A percentile compares a stretch with the other conserved stretches of the same genome.
Evolutionary conservation across 1,284 basidiomycete genomes (phyloP).

Genomic region (Kwoniella shivajii): DNA sequence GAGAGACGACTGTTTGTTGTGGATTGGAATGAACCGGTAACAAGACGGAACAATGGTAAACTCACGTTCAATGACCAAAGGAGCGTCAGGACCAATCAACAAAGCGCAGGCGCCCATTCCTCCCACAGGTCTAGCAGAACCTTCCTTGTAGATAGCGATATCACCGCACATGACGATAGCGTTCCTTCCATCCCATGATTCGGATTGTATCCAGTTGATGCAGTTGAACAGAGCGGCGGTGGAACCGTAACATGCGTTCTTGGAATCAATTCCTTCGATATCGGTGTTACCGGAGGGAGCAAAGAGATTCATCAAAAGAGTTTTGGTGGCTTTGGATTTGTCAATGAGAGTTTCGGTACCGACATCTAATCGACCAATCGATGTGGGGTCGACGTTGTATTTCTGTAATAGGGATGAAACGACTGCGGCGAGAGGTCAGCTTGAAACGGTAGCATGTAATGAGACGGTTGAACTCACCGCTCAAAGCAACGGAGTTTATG

Average conservation of each 20-base stretch:
- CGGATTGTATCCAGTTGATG: conserved; percentile 94
- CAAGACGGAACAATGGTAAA: too few relatives aligned
- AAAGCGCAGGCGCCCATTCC: conserved; percentile 95
- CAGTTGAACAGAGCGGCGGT: conserved; percentile 98
- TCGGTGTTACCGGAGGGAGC: conserved; percentile 88
- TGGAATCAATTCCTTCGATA: conserved; percentile 98
- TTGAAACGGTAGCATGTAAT: neutral
- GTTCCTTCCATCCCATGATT: conserved; percentile 97
- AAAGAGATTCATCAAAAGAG: conserved; percentile 97
- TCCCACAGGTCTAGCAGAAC: conserved; percentile 90
- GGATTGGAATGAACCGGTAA: too few relatives aligned
- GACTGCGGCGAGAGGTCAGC: conserved; percentile 57
- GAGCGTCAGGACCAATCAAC: conserved; percentile 94
- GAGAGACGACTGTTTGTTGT: too few relatives aligned
- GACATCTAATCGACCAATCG: conserved; percentile 95
- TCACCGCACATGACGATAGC: conserved; percentile 97
- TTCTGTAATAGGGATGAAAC: conserved; percentile 87
- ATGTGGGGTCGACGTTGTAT: conserved; percentile 93
- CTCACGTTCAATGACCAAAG: conserved; percentile 92
- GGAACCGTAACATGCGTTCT: conserved; percentile 99
- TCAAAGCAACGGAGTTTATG: conserved; percentile 96
- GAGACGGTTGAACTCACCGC: conserved; percentile 60
- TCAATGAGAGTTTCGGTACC: conserved; percentile 99
- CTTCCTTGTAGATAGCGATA: conserved; percentile 98
- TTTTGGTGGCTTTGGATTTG: conserved; percentile 99